Percentiles rank a stretch among this genome's conserved stretches.
These are phyloP conservation scores for Boletus eberwhitei DNA, from an alignment of 768 basidiomycete species.

Conservation along the genomic window DNA sequence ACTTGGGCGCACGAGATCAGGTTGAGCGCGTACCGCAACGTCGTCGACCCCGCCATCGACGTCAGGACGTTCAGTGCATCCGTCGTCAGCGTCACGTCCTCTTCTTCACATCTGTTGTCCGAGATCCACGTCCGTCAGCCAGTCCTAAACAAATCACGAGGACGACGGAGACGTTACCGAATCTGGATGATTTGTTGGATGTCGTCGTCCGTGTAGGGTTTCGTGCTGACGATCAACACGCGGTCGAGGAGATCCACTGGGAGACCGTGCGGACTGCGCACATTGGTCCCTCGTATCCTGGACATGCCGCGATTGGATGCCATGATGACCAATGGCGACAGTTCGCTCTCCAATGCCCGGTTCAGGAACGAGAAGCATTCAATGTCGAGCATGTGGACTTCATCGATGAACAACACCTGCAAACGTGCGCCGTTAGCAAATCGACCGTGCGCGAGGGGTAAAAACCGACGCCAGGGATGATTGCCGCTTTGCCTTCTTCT, in stretches of 20 bases:
- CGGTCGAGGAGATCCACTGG: slow-evolving; percentile 94
- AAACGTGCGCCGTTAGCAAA: not conserved
- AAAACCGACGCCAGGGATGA: slow-evolving; percentile 84
- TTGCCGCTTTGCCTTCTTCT: slow-evolving; percentile 97
- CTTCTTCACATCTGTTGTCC: slow-evolving; percentile 75
- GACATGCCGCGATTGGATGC: slow-evolving; percentile 96
- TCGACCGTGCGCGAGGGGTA: not conserved
- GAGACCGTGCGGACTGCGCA: slow-evolving; percentile 91
- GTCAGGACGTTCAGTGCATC: slow-evolving; percentile 80
- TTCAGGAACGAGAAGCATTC: slow-evolving; percentile 99
- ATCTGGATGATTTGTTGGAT: slow-evolving; percentile 92
- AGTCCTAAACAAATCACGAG: not conserved
- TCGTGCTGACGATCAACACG: slow-evolving; percentile 93
- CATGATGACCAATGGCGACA: slow-evolving; percentile 97
- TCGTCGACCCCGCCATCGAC: slow-evolving; percentile 85
- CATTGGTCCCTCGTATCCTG: slow-evolving; percentile 91
- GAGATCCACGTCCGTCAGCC: not conserved
- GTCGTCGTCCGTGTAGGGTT: slow-evolving; percentile 78
- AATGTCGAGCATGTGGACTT: slow-evolving; percentile 99
- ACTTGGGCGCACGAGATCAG: slow-evolving; percentile 91
- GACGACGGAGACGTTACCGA: slow-evolving; percentile 44
- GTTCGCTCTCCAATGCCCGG: slow-evolving; percentile 88
- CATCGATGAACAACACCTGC: slow-evolving; percentile 97
- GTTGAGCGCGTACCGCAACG: slow-evolving; percentile 91
- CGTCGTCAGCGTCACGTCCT: slow-evolving; percentile 80